Evolutionary conservation across 306 rosid species (phyloP).

Genomic region (Alnus glutinosa): DNA sequence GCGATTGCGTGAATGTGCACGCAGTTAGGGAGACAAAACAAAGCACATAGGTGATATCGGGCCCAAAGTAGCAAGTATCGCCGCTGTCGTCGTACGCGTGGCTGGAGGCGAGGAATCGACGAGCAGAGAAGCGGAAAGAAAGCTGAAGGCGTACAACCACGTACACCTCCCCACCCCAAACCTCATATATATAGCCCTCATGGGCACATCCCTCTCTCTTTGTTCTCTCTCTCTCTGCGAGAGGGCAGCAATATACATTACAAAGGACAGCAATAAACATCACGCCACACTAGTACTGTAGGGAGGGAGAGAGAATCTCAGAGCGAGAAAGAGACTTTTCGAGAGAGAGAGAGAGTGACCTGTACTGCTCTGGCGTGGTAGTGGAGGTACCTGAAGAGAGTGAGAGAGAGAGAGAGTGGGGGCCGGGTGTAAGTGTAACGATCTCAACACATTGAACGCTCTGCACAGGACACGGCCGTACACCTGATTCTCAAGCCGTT

Average conservation of each 20-base stretch:
- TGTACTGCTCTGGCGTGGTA: neutral
- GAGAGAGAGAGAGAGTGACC: neutral
- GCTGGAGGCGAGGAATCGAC: neutral
- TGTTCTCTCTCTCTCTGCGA: neutral
- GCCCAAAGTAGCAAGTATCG: conserved; percentile 36
- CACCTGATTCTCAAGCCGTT: neutral
- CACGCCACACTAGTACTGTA: neutral
- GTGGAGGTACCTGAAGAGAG: neutral
- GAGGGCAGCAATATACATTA: neutral
- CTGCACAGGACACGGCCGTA: neutral
- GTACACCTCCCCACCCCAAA: neutral
- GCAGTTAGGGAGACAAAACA: conserved; percentile 14
- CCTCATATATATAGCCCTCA: neutral
- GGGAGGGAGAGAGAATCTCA: neutral
- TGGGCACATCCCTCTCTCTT: neutral
- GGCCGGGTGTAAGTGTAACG: neutral
- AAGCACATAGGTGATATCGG: conserved; percentile 34
- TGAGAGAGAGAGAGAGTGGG: neutral
- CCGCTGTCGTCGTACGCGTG: conserved; percentile 8
- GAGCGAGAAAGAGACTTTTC: neutral
- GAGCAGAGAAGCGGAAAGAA: neutral
- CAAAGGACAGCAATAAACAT: neutral
- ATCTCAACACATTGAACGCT: neutral
- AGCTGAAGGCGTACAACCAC: neutral
- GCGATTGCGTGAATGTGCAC: conserved; percentile 7